Evolutionary conservation across 164 flowering plant species (phyloP).

Genomic region (Santalum album): DNA sequence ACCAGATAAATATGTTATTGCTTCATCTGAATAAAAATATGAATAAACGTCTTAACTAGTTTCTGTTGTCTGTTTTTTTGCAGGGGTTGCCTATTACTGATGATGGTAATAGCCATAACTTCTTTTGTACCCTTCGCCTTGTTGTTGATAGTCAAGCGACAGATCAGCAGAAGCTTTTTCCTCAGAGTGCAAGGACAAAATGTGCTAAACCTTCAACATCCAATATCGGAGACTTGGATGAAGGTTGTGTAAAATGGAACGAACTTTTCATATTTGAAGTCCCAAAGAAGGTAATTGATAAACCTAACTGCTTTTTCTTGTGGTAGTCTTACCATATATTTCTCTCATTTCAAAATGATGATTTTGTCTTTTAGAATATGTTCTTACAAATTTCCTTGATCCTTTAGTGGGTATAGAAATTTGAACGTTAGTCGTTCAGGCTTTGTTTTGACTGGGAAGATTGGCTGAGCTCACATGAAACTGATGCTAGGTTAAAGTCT

Average conservation of each 20-base stretch:
- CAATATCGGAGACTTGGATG: constrained; percentile 18
- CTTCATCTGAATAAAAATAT: not conserved
- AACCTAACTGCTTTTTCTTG: not conserved
- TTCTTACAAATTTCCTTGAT: too few species aligned
- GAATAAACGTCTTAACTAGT: constrained; percentile 4
- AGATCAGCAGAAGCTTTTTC: constrained; percentile 87
- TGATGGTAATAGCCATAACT: constrained; percentile 86
- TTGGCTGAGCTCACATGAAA: too few species aligned
- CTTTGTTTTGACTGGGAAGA: too few species aligned
- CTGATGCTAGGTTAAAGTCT: too few species aligned
- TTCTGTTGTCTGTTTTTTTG: constrained; percentile 3
- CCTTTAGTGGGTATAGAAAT: too few species aligned
- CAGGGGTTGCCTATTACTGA: constrained; percentile 75
- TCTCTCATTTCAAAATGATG: not conserved
- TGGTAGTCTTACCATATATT: not conserved
- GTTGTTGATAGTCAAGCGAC: constrained; percentile 65
- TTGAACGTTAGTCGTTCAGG: too few species aligned
- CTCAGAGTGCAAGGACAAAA: constrained; percentile 97
- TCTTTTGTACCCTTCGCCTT: constrained; percentile 91
- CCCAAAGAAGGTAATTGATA: constrained; percentile 59
- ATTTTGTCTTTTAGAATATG: constrained; percentile 2
- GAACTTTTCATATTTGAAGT: constrained; percentile 94
- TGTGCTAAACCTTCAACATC: constrained; percentile 62
- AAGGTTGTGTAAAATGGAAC: constrained; percentile 79
- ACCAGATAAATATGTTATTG: not conserved